Evolutionary conservation across 1,139 yeast species (phyloP).

Genomic region (Pichia sp.): DNA sequence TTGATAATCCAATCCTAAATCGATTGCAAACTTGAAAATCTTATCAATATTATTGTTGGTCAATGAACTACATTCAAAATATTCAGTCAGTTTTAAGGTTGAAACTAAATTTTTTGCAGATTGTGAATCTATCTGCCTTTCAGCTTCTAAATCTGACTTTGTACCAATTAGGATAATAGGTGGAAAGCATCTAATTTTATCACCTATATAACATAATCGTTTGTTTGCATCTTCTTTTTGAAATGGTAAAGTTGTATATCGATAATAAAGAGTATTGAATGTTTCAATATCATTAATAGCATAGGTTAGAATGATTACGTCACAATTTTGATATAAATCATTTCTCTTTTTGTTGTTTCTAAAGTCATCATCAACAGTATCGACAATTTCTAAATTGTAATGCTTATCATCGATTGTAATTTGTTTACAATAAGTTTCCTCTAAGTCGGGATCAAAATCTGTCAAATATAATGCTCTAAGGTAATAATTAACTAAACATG

Average conservation of each 20-base stretch:
- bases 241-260: conserved; percentile 13
- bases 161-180: conserved; percentile 32
- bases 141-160: conserved; percentile 31
- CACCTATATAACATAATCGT: conserved; percentile 3
- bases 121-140: conserved; percentile 42
- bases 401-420: conserved; percentile 32
- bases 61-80: conserved; percentile 48
- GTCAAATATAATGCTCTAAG: conserved; percentile 45
- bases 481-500: conserved; percentile 46
- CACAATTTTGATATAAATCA: conserved; percentile 35
- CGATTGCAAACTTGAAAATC: conserved; percentile 42
- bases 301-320: conserved; percentile 48
- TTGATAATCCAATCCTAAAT: conserved; percentile 17
- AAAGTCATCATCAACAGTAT: conserved; percentile 45
- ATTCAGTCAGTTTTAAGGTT: conserved; percentile 37
- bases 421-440: conserved; percentile 40
- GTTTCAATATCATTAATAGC: conserved; percentile 35
- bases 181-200: conserved; percentile 9
- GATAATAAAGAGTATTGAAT: conserved; percentile 19
- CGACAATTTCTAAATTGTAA: conserved; percentile 44
- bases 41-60: conserved; percentile 45
- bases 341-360: conserved; percentile 40
- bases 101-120: conserved; percentile 34
- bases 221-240: conserved; percentile 10
- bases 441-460: conserved; percentile 49